These are phyloP conservation scores for Malassezia furfur DNA, from an alignment of 1,284 basidiomycete genomes.

Conservation along the genomic window DNA sequence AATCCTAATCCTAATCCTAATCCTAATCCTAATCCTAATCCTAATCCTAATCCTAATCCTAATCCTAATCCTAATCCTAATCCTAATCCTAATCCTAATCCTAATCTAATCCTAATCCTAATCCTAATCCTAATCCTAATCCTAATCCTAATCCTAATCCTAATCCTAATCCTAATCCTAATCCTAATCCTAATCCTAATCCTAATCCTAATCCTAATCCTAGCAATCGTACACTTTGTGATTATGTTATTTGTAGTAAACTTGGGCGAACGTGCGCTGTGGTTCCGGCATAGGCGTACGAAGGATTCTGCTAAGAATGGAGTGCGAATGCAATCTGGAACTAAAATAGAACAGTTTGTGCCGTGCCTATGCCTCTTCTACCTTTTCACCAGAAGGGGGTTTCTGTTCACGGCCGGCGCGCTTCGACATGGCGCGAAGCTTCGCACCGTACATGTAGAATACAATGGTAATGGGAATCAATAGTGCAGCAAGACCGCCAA, in stretches of 20 bases:
- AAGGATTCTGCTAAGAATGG: no score
- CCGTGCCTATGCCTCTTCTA: no score
- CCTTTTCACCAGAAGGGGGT: no score
- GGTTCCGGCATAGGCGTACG: no score
- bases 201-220: constrained; percentile 4
- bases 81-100: constrained; percentile 13
- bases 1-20: constrained; percentile 10
- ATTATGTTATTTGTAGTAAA: background rate
- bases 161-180: constrained; percentile 8
- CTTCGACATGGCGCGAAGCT: background rate
- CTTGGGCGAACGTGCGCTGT: no score
- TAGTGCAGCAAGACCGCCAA: constrained; percentile 10
- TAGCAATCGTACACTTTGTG: background rate
- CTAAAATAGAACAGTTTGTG: no score
- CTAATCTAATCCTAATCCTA: constrained; percentile 16
- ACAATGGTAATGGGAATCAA: constrained; percentile 9
- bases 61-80: constrained; percentile 15
- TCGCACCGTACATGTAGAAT: background rate
- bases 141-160: constrained; percentile 16
- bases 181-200: constrained; percentile 8
- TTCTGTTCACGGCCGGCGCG: background rate
- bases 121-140: constrained; percentile 16
- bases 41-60: constrained; percentile 14
- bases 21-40: constrained; percentile 11
- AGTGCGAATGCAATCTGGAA: no score